A percentile compares a stretch with the other conserved stretches of the same genome.
These are phyloP conservation scores for Myxozyma vanderwaltii DNA, from an alignment of 805 yeast genomes.

Conservation along the genomic window DNA sequence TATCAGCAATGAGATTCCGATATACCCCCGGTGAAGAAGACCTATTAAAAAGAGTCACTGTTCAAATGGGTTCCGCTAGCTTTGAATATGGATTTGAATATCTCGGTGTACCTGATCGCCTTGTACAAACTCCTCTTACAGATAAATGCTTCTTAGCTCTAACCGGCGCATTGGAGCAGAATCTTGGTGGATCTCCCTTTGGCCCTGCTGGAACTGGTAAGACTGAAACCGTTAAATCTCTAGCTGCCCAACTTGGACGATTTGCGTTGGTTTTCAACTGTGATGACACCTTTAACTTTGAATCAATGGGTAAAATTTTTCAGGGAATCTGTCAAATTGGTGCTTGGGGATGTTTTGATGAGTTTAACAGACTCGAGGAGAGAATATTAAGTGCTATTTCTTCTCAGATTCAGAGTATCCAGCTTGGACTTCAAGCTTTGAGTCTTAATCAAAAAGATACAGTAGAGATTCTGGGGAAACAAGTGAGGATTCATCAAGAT, in stretches of 20 bases:
- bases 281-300: slow-evolving; percentile 84
- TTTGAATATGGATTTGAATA: slow-evolving; percentile 80
- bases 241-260: slow-evolving; percentile 77
- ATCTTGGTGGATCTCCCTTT: slow-evolving; percentile 83
- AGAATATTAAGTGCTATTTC: slow-evolving; percentile 81
- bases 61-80: slow-evolving; percentile 55
- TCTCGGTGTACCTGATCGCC: slow-evolving; percentile 68
- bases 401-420: slow-evolving; percentile 73
- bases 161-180: slow-evolving; percentile 71
- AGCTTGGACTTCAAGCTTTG: slow-evolving; percentile 49
- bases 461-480: slow-evolving; percentile 38
- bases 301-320: slow-evolving; percentile 73
- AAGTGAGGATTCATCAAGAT: slow-evolving; percentile 31
- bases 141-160: slow-evolving; percentile 65
- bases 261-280: slow-evolving; percentile 87
- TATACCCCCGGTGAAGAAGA: slow-evolving; percentile 23
- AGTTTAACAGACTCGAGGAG: slow-evolving; percentile 78
- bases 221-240: slow-evolving; percentile 84
- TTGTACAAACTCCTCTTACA: slow-evolving; percentile 76
- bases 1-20: slow-evolving; percentile 55
- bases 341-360: slow-evolving; percentile 96
- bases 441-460: slow-evolving; percentile 2
- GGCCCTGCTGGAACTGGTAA: slow-evolving; percentile 99
- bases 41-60: slow-evolving; percentile 35
- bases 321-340: slow-evolving; percentile 81